Conservation (phyloP, 768 basidiomycete genomes). For the Rhodotorula babjevae region DNA sequence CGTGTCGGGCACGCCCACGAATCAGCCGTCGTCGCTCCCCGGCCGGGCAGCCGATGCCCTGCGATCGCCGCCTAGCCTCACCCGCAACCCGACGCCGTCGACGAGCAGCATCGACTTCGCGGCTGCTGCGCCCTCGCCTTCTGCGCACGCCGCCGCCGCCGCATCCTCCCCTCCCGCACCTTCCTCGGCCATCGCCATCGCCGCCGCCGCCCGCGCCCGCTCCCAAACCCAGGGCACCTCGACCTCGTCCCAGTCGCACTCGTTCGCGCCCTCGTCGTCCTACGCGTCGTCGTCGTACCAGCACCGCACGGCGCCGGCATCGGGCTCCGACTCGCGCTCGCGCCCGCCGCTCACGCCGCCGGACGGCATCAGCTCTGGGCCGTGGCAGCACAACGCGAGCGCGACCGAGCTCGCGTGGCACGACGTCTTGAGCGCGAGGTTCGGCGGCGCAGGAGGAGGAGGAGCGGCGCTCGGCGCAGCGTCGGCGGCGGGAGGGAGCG, state of each 20-base stretch:
- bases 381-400: slow-evolving; percentile 9
- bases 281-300: background rate
- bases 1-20: background rate
- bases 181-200: background rate
- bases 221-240: slow-evolving; percentile 2
- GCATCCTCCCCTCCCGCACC: background rate
- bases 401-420: slow-evolving; percentile 34
- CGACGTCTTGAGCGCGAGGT: slow-evolving; percentile 16
- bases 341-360: slow-evolving; percentile 26
- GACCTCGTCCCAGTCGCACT: background rate
- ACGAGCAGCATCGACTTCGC: background rate
- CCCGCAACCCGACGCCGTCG: background rate
- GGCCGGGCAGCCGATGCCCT: background rate
- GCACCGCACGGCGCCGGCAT: too few species aligned
- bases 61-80: background rate
- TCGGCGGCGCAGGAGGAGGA: background rate
- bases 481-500: too few species aligned
- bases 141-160: background rate
- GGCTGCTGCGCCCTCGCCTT: background rate
- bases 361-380: slow-evolving; percentile 8
- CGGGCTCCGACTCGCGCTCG: background rate
- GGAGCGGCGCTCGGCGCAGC: background rate
- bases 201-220: background rate
- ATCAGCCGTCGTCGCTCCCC: background rate
- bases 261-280: background rate